phyloP scores from a whole-genome alignment of 2,329 filamentous ascomycete species.

The Pseudocercospora pini-densiflorae region DNA sequence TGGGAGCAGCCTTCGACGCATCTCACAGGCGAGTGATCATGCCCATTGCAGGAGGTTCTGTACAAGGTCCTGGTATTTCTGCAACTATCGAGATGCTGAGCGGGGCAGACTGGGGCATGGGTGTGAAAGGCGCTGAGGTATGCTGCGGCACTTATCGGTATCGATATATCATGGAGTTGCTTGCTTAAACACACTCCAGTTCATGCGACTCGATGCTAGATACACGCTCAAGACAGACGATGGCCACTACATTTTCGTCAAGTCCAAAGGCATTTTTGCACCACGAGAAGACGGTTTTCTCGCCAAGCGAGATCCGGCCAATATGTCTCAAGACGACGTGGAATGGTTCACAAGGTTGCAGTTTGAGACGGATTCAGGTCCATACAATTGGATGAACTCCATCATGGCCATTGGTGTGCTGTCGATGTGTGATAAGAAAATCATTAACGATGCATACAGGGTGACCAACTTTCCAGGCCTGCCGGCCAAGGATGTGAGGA shows the following conservation, averaged over 20 bases:
- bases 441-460: conserved; percentile 33
- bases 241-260: conserved; percentile 29
- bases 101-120: conserved; percentile 31
- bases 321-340: conserved; percentile 27
- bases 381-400: conserved; percentile 32
- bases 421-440: conserved; percentile 28
- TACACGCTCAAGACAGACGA: conserved; percentile 33
- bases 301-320: conserved; percentile 10
- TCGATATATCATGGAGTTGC: neutral
- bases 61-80: conserved; percentile 28
- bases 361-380: conserved; percentile 28
- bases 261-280: conserved; percentile 29
- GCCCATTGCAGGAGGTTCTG: conserved; percentile 28
- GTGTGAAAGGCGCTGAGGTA: conserved; percentile 15
- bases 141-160: neutral
- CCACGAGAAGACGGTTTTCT: conserved; percentile 5
- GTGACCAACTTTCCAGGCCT: conserved; percentile 30
- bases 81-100: conserved; percentile 27
- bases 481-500: conserved; percentile 9
- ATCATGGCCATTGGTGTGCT: conserved; percentile 32
- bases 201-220: conserved; percentile 30
- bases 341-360: conserved; percentile 34
- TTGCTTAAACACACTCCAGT: conserved; percentile 12
- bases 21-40: conserved; percentile 27
- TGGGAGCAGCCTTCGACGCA: conserved; percentile 26